Conservation (phyloP, 2,329 filamentous ascomycete species). For the Clonostachys sp. region DNA sequence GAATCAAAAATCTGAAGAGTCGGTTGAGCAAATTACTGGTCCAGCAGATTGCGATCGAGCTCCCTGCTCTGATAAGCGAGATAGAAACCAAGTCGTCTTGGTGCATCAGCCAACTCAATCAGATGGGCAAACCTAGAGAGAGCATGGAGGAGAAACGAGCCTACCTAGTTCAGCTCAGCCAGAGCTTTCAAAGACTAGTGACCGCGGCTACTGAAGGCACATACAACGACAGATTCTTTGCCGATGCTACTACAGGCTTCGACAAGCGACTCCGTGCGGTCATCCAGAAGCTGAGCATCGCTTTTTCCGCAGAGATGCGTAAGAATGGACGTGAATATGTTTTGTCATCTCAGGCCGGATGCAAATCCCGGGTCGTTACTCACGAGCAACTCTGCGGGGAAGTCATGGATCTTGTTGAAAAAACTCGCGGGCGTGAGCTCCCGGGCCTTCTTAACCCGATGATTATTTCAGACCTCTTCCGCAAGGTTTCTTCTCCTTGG, state of each 20-base stretch:
- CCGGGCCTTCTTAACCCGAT: conserved; percentile 57
- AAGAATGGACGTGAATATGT: conserved; percentile 11
- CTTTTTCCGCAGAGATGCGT: conserved; percentile 17
- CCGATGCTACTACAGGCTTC: conserved; percentile 3
- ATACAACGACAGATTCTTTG: conserved; percentile 21
- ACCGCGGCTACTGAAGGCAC: conserved; percentile 16
- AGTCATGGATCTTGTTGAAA: conserved; percentile 17
- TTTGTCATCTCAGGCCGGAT: conserved; percentile 16
- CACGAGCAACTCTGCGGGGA: conserved; percentile 9
- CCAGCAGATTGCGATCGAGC: conserved; percentile 36
- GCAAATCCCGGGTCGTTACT: not conserved
- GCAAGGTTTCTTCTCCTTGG: conserved; percentile 54
- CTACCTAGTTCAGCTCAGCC: conserved; percentile 40
- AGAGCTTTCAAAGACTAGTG: conserved; percentile 26
- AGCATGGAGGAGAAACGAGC: conserved; percentile 40
- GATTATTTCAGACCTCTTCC: conserved; percentile 55
- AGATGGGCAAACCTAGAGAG: conserved; percentile 42
- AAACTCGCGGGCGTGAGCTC: conserved; percentile 39
- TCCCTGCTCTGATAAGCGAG: conserved; percentile 38
- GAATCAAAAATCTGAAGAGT: conserved; percentile 40
- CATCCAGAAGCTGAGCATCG: conserved; percentile 20
- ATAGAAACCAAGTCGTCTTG: conserved; percentile 26
- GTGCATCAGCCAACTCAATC: conserved; percentile 28
- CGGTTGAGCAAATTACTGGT: conserved; percentile 47
- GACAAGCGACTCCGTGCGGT: conserved; percentile 20